Conservation (phyloP, 306 rosid species). For the Sindora glabra region DNA sequence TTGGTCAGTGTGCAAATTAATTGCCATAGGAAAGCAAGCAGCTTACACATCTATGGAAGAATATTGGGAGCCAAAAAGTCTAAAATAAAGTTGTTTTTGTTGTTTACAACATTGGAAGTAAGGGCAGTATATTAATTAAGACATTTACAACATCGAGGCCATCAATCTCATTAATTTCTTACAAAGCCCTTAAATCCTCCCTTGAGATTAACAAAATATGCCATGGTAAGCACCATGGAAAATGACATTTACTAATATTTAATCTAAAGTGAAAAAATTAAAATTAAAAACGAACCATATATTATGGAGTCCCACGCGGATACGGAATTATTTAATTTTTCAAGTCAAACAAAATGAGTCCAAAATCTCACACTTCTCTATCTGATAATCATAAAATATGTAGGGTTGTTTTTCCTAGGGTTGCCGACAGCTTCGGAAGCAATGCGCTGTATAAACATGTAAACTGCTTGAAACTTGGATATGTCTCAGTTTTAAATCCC, state of each 20-base stretch:
- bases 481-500: neutral
- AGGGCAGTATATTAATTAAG: too few relatives aligned
- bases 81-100: too few relatives aligned
- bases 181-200: neutral
- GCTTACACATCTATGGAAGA: too few relatives aligned
- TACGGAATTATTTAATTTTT: constrained; percentile 18
- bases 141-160: constrained; percentile 3
- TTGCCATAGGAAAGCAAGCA: too few relatives aligned
- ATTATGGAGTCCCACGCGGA: constrained; percentile 11
- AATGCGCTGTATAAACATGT: constrained; percentile 12
- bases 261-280: too few relatives aligned
- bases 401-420: constrained; percentile 31
- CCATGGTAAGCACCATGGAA: constrained; percentile 8
- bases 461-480: constrained; percentile 6
- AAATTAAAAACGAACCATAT: neutral
- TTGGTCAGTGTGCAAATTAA: too few relatives aligned
- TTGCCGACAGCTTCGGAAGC: constrained; percentile 54
- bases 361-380: constrained; percentile 11
- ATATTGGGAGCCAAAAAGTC: too few relatives aligned
- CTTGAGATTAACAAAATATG: constrained; percentile 18
- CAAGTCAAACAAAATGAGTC: constrained; percentile 31
- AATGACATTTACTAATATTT: constrained; percentile 13
- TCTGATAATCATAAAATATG: constrained; percentile 3
- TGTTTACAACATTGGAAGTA: too few relatives aligned
- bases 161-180: too few relatives aligned